phyloP scores from a whole-genome alignment of 1,284 basidiomycete genomes.

The Bjerkandera adusta region DNA sequence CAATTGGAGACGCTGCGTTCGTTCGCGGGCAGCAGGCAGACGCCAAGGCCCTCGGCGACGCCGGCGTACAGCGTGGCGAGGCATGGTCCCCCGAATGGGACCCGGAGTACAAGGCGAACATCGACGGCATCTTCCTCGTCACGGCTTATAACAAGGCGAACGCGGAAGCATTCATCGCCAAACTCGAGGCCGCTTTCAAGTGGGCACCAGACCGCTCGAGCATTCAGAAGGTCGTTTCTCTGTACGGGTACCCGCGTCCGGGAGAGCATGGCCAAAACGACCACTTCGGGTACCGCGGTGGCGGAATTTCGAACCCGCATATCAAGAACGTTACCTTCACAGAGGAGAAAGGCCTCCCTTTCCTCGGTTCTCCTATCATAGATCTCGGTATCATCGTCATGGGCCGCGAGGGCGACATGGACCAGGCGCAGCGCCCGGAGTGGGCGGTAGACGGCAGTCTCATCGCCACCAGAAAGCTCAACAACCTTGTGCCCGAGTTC shows the following conservation, averaged over 20 bases:
- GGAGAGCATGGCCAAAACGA: background rate
- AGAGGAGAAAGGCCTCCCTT: background rate
- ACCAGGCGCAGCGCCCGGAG: background rate
- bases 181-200: background rate
- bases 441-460: background rate
- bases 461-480: too few relatives aligned
- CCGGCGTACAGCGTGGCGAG: background rate
- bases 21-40: too few relatives aligned
- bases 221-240: background rate
- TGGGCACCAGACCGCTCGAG: background rate
- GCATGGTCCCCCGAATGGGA: too few relatives aligned
- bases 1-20: background rate
- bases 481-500: background rate
- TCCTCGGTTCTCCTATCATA: background rate
- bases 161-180: background rate
- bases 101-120: too few relatives aligned
- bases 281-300: background rate
- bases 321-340: background rate
- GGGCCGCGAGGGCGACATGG: background rate
- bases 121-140: too few relatives aligned
- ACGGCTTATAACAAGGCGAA: background rate
- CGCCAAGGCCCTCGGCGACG: background rate
- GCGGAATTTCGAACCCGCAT: background rate
- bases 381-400: background rate
- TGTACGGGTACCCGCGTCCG: background rate